These are phyloP conservation scores for Lipomyces oligophaga DNA, from an alignment of 805 yeast species.

Conservation along the genomic window DNA sequence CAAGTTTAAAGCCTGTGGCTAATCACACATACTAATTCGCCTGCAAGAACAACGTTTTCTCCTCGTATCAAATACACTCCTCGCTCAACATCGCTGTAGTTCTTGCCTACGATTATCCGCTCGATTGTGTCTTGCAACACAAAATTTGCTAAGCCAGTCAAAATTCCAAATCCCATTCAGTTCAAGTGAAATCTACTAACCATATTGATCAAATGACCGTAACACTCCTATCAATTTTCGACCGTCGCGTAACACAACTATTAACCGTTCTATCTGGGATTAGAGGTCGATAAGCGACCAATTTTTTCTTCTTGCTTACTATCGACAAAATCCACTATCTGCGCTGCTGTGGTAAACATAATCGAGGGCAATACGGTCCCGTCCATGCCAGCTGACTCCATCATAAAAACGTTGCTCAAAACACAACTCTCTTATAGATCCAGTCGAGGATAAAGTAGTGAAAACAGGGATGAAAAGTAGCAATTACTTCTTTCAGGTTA, in stretches of 20 bases:
- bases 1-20: not conserved
- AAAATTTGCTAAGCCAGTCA: constrained; percentile 56
- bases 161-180: not conserved
- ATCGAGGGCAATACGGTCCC: constrained; percentile 41
- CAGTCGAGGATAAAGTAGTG: not conserved
- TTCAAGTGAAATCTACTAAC: constrained; percentile 32
- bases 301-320: constrained; percentile 30
- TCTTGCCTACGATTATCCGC: constrained; percentile 56
- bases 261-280: constrained; percentile 50
- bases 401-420: not conserved
- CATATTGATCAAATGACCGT: constrained; percentile 92
- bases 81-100: constrained; percentile 70
- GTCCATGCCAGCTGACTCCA: constrained; percentile 19
- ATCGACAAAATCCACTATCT: constrained; percentile 42
- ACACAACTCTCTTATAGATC: not conserved
- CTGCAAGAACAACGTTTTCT: constrained; percentile 89
- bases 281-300: not conserved
- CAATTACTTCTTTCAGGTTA: no score
- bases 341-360: constrained; percentile 45
- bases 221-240: constrained; percentile 80
- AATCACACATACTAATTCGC: constrained; percentile 58
- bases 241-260: constrained; percentile 86
- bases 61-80: constrained; percentile 91
- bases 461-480: constrained; percentile 1
- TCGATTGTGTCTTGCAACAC: constrained; percentile 89